Evolutionary conservation across 169 alveolate species (phyloP).

Genomic region (Cryptosporidium sp.): DNA sequence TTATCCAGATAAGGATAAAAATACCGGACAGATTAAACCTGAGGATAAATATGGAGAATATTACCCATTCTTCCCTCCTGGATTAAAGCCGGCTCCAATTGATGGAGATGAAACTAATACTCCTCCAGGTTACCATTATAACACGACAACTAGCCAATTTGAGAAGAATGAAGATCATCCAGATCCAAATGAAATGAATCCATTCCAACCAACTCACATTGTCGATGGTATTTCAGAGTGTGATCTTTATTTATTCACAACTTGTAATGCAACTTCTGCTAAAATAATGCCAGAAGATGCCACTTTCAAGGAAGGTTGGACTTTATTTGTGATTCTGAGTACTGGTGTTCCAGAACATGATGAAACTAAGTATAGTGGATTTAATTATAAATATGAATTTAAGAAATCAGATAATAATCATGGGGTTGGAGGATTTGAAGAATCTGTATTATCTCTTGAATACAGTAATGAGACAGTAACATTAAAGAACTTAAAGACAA

Average conservation of each 20-base stretch:
- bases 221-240: slow-evolving; percentile 46
- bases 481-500: slow-evolving; percentile 11
- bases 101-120: neutral
- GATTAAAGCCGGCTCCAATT: slow-evolving; percentile 48
- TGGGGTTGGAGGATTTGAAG: no score
- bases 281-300: slow-evolving; percentile 5
- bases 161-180: slow-evolving; percentile 1
- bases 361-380: no score
- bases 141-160: slow-evolving; percentile 36
- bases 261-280: slow-evolving; percentile 67
- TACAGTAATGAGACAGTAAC: slow-evolving; percentile 37
- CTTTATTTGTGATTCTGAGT: slow-evolving; percentile 36
- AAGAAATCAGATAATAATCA: no score
- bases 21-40: neutral
- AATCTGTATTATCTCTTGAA: slow-evolving; percentile 16
- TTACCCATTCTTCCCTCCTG: slow-evolving; percentile 52
- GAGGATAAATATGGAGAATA: slow-evolving; percentile 30
- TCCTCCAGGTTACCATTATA: slow-evolving; percentile 14
- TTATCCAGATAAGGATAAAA: neutral
- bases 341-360: slow-evolving; percentile 51
- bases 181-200: slow-evolving; percentile 5
- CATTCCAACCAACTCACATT: slow-evolving; percentile 27
- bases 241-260: slow-evolving; percentile 25
- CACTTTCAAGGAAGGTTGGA: neutral
- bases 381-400: no score